Evolutionary conservation across 2,329 filamentous ascomycete species (phyloP), one percentile per base, ranked within the genome.

Genomic region (Penicillium sp.): DNA sequence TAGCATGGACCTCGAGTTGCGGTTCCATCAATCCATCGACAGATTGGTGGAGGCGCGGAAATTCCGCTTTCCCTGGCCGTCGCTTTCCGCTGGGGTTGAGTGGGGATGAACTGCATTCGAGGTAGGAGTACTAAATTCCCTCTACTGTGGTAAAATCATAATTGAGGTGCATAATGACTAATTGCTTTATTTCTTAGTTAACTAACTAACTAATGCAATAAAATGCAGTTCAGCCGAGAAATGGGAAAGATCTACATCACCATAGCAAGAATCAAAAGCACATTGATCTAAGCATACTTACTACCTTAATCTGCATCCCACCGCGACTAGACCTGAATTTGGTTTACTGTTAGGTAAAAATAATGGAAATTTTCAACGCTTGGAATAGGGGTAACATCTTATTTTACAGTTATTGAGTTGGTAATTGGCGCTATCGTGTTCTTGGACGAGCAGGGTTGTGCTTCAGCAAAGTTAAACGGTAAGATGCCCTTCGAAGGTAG

Each of bases 61-160:
- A 54, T 60, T 60, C 58, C 58, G 58, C 26, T n/a, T 30, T 49
- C 13, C 19, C 28, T 13, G n/a, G 50, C 58, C 58, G 58, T 55
- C 26, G 51, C 58, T 60, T 60, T 60, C 58, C 58, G 58, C 26
- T 9, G n/a, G 17, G 24, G 19, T 30, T 12, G 17, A 28, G 45
- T 49, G 28, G 50, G 28, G 35, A 51, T 22, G 12, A 6, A 22
- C 8, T 35, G 28, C 49, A 19, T 47, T 33, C 2, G 30, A 12
- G 30, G 30, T 8, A 7, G 30, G 0, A 17, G 13, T 47, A 47
- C 5, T 24, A 28, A 15, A 12, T 26, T 0, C 12, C 22, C 19
- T 47, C 7, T 4, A 24, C 0, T 30, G 30, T 30, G 17, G 33
- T 44, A 19, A 44, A 24, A 44, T 44, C 19, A 44, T 22, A 24